Evolutionary conservation across 2,329 filamentous ascomycete species (phyloP), one percentile per base, ranked within the genome.

Genomic region (Neonectria hederae): DNA sequence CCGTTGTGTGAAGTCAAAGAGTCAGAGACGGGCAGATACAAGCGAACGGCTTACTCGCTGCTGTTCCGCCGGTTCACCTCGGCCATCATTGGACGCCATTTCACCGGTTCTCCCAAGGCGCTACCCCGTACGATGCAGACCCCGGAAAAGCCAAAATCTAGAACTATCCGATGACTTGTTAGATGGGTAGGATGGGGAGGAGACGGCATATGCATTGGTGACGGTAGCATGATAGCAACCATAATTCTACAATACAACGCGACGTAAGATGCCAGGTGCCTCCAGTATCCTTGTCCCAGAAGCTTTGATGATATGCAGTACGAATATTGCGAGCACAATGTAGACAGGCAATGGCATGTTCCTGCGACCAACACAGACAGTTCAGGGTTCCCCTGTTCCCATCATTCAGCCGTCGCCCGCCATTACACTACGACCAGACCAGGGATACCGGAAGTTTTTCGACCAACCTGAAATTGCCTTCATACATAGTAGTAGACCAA

Each of bases 401-500:
- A 19, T 42, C 17, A 42, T 13, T 21, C 11, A 21, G 24, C 53
- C 40, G 26, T 32, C 28, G 22, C 22, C 38, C 30, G 3, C 14
- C 32, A 26, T 45, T 38, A 38, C 32, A 5, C 13, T 24, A 53
- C 52, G 28, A 26, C 26, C 26, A n/a, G 14, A 17, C n/a, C 46
- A 30, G 35, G 46, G 22, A 24, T 28, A 46, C 19, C 59, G 59
- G 59, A 62, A 57, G 42, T 62, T 62, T 43, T n/a, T 53, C 59
- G 59, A 62, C 59, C 52, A 53, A 57, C 53, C 28, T 28, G 19
- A 42, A 43, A 21, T 10, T 10, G 9, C 38, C 9, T 4, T 4
- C 11, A 24, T n/a, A 48, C 28, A n/a, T n/a, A n/a, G n/a, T n/a
- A n/a, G n/a, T n/a, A n/a, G n/a, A n/a, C n/a, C 30, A 32, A 11